Conservation (phyloP, 106 monocot species). For the Apostasia ramifera region DNA sequence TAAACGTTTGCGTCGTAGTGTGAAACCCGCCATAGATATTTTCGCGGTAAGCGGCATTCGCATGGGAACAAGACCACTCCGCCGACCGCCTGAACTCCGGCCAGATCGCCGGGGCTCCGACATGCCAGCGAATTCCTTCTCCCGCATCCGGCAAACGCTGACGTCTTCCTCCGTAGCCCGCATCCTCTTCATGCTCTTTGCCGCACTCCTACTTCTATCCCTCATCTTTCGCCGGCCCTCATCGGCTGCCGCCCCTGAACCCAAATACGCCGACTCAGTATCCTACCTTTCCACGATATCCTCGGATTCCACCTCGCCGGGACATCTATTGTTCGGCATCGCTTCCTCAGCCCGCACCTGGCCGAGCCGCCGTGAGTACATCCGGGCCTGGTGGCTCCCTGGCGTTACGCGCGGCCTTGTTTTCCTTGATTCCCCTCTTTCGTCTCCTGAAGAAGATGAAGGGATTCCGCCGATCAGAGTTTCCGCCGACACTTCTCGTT, state of each 20-base stretch:
- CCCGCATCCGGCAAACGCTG: conserved; percentile 12
- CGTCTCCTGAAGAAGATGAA: not conserved
- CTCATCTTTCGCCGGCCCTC: not conserved
- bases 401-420: conserved; percentile 22
- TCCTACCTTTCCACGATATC: not conserved
- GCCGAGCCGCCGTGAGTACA: conserved; percentile 28
- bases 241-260: conserved; percentile 8
- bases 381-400: conserved; percentile 58
- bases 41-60: too few relatives aligned
- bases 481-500: conserved; percentile 37
- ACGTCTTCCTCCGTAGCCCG: conserved; percentile 1
- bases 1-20: too few relatives aligned
- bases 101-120: not conserved
- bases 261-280: not conserved
- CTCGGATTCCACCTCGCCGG: conserved; percentile 10
- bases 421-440: conserved; percentile 43
- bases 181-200: conserved; percentile 9
- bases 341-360: conserved; percentile 46
- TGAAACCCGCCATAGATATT: too few relatives aligned
- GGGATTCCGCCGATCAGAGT: conserved; percentile 15
- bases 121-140: conserved; percentile 5
- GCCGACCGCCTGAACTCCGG: not conserved
- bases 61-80: too few relatives aligned
- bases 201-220: not conserved
- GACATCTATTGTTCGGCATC: conserved; percentile 73